A percentile compares a stretch with the other conserved stretches of the same genome.
phyloP scores from a whole-genome alignment of 73 alveolate genomes.

The Durusdinium trenchii region DNA sequence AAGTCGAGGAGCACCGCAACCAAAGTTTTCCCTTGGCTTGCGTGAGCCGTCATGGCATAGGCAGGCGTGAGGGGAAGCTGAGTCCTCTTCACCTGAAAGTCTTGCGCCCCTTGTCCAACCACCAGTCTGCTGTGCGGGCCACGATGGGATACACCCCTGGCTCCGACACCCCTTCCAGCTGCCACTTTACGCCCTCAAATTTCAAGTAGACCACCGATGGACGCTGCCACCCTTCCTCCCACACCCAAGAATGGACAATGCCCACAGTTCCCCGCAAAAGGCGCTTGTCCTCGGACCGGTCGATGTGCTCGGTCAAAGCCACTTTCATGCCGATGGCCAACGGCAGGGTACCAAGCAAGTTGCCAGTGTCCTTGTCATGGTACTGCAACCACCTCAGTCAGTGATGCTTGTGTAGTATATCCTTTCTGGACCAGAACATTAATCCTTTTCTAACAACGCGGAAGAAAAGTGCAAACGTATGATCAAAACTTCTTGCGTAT shows the following conservation, averaged over 20 bases:
- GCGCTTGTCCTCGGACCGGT: not conserved
- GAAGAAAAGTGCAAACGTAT: too few species aligned
- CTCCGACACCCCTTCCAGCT: conserved; percentile 17
- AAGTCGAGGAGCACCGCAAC: not conserved
- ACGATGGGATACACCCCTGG: conserved; percentile 26
- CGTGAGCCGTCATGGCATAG: conserved; percentile 41
- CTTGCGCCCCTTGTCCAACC: conserved; percentile 7
- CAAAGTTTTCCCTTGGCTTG: conserved; percentile 42
- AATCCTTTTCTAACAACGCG: not conserved
- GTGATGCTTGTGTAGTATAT: too few species aligned
- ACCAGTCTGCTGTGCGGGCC: not conserved
- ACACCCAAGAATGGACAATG: not conserved
- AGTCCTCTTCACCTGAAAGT: not conserved
- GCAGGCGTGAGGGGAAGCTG: conserved; percentile 40
- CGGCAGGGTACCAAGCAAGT: conserved; percentile 21
- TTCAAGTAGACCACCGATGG: conserved; percentile 1
- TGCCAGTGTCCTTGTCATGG: conserved; percentile 7
- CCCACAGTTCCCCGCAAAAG: not conserved
- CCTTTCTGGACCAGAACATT: not conserved
- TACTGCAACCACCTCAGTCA: conserved; percentile 13
- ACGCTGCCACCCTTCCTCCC: not conserved
- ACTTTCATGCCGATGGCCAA: conserved; percentile 48
- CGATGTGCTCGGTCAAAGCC: not conserved
- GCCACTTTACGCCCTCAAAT: not conserved
- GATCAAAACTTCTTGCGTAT: not conserved